Base-by-base conservation (phyloP, 257 asterid genomes). In the Nyctanthes arbortristis region DNA sequence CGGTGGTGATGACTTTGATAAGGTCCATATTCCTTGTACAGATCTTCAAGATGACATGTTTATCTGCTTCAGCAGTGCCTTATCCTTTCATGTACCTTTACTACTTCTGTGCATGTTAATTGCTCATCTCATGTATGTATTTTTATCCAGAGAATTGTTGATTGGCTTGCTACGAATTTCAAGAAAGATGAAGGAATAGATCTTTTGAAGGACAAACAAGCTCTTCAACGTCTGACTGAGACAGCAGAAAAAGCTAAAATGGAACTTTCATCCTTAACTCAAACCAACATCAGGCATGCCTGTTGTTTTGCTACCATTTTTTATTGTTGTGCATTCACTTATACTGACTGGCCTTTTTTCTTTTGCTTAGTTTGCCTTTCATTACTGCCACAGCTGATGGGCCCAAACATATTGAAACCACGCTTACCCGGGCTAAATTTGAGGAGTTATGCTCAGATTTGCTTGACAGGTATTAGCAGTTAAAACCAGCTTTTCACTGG, bases 341-440 rank as follows among this genome's bases (percentile, higher is more conserved):
- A 31, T 12, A 20, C 33, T 61, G 65, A 33, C 8, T 39, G 32
- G 35, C 11, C 66, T 25, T 25, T 0, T 31, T 25, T 72, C 34
- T 35, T 47, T 75, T 58, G 40, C 73, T 72, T 81, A 93, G 98
- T 76, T 84, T 93, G 88, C 98, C 97, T 40, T 93, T 93, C 89
- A 93, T 93, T 68, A 93, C 98, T 67, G 98, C 98, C 73, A 93
- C 98, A 10, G 95, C 98, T 12, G 98, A 93, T 78, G 98, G 98
- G 62, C 98, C 98, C 18, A 93, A 93, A 73, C 98, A 93, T 74
- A 93, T 93, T 20, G 98, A 93, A 72, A 88, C 97, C 71, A 88
- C 95, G 47, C 80, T 93, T 14, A 88, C 97, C n/a, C 86, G 98
- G 25, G 97, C 88, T 34, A 93, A 93, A 73, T 93, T 93, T 71